Percentiles rank a stretch among this genome's conserved stretches.
phyloP scores from a whole-genome alignment of 305 asterid species.

The Fraxinus sp. region DNA sequence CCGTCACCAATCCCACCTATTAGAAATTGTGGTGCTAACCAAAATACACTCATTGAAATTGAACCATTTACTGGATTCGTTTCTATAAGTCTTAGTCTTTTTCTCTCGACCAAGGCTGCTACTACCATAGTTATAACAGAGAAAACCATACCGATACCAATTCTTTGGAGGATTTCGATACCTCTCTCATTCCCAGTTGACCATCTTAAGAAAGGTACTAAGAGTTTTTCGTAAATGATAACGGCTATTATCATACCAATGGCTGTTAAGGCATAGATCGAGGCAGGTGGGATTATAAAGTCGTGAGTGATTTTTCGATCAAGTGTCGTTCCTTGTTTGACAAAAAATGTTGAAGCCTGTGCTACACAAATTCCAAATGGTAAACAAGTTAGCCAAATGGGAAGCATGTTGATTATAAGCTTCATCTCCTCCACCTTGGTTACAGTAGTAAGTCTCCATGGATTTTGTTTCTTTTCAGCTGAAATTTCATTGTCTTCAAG shows the following conservation, averaged over 20 bases:
- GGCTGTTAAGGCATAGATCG: constrained; percentile 58
- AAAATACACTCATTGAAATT: constrained; percentile 71
- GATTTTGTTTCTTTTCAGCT: constrained; percentile 32
- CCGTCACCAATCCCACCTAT: constrained; percentile 68
- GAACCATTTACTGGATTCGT: constrained; percentile 38
- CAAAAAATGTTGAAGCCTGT: constrained; percentile 72
- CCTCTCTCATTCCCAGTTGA: constrained; percentile 68
- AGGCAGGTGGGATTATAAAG: constrained; percentile 69
- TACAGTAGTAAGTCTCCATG: constrained; percentile 73
- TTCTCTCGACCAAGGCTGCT: constrained; percentile 71
- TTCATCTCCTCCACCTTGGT: constrained; percentile 77
- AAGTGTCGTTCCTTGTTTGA: constrained; percentile 66
- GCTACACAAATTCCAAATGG: constrained; percentile 75
- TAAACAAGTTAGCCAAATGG: constrained; percentile 76
- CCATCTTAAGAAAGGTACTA: constrained; percentile 56
- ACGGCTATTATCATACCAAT: constrained; percentile 65
- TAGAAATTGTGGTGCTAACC: constrained; percentile 83
- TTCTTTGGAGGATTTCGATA: constrained; percentile 66
- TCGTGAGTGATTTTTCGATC: constrained; percentile 40
- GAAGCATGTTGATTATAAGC: constrained; percentile 66
- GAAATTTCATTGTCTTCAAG: constrained; percentile 33
- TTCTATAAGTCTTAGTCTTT: constrained; percentile 40
- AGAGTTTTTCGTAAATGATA: constrained; percentile 55
- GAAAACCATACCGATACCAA: constrained; percentile 79
- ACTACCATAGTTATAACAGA: constrained; percentile 47